Conservation (phyloP, 768 basidiomycete species). For the Leccinum ochraceum region DNA sequence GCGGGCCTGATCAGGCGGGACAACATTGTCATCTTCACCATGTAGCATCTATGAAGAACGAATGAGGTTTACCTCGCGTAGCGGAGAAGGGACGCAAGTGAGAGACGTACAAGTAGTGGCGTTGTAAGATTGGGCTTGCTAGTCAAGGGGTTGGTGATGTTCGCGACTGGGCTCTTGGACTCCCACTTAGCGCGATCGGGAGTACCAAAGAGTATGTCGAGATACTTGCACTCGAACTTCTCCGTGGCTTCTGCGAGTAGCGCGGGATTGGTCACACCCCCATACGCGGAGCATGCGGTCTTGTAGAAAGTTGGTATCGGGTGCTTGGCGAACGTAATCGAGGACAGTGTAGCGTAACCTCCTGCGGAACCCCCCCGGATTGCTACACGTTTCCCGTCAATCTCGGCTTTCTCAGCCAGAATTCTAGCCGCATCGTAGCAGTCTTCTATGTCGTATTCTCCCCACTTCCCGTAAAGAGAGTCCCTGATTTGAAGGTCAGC, state of each 20-base stretch:
- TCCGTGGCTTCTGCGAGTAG: slow-evolving; percentile 35
- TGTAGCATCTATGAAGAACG: slow-evolving; percentile 25
- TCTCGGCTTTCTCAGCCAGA: not conserved
- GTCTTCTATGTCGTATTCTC: slow-evolving; percentile 63
- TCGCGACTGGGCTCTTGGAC: slow-evolving; percentile 2
- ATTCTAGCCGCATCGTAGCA: slow-evolving; percentile 40
- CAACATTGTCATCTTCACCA: slow-evolving; percentile 47
- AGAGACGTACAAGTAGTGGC: slow-evolving; percentile 48
- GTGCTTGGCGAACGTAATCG: slow-evolving; percentile 51
- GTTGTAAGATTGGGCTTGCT: not conserved
- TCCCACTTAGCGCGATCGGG: slow-evolving; percentile 22
- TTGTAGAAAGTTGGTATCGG: slow-evolving; percentile 49
- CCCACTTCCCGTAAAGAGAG: slow-evolving; percentile 66
- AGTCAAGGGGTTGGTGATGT: slow-evolving; percentile 14
- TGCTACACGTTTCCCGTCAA: not conserved
- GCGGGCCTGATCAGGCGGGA: slow-evolving; percentile 59
- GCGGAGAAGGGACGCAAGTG: not conserved
- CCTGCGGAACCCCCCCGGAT: slow-evolving; percentile 42
- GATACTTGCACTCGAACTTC: not conserved
- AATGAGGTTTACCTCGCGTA: not conserved
- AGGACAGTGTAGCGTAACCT: slow-evolving; percentile 63
- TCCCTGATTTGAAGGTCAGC: slow-evolving; percentile 32
- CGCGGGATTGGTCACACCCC: slow-evolving; percentile 59
- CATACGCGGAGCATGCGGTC: slow-evolving; percentile 59
- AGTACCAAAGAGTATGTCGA: slow-evolving; percentile 60